These are phyloP conservation scores for Diaporthe batatas DNA, from an alignment of 2,329 filamentous ascomycete species.

Conservation along the genomic window DNA sequence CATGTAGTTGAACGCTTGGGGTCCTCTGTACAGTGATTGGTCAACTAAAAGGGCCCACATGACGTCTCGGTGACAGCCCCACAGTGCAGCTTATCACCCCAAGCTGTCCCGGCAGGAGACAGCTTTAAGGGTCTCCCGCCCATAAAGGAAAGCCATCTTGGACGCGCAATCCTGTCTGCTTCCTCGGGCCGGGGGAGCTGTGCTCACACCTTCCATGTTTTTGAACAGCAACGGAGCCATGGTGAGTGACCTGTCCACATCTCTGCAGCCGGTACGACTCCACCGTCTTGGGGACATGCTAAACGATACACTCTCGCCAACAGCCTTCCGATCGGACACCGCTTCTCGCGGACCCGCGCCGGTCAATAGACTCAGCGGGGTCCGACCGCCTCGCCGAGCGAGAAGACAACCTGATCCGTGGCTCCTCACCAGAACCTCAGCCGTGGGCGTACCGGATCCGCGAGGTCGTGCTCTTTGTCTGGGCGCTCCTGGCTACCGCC, in stretches of 20 bases:
- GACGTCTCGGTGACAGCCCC: constrained; percentile 33
- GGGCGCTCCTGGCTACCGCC: constrained; percentile 85
- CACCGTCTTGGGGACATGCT: not conserved
- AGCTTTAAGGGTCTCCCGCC: constrained; percentile 4
- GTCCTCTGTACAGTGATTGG: constrained; percentile 43
- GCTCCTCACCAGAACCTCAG: constrained; percentile 37
- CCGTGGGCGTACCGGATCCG: constrained; percentile 62
- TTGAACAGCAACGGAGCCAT: constrained; percentile 13
- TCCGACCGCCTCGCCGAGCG: constrained; percentile 50
- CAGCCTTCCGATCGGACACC: constrained; percentile 59
- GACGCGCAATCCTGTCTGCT: constrained; percentile 2
- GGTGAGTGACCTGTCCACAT: not conserved
- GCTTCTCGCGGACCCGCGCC: constrained; percentile 54
- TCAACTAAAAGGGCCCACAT: constrained; percentile 30
- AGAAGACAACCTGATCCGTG: constrained; percentile 51
- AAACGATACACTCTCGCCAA: not conserved
- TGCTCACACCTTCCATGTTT: not conserved
- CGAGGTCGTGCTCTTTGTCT: constrained; percentile 82
- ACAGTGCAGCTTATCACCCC: constrained; percentile 22
- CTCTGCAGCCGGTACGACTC: not conserved
- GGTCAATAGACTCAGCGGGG: constrained; percentile 48
- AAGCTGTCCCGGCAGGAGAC: not conserved
- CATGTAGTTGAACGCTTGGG: constrained; percentile 41
- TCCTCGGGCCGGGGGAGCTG: constrained; percentile 17
- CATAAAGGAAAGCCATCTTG: not conserved